These are phyloP conservation scores for Gracilaria gracilis DNA, from an alignment of 23 red algal genomes.

Conservation along the genomic window DNA sequence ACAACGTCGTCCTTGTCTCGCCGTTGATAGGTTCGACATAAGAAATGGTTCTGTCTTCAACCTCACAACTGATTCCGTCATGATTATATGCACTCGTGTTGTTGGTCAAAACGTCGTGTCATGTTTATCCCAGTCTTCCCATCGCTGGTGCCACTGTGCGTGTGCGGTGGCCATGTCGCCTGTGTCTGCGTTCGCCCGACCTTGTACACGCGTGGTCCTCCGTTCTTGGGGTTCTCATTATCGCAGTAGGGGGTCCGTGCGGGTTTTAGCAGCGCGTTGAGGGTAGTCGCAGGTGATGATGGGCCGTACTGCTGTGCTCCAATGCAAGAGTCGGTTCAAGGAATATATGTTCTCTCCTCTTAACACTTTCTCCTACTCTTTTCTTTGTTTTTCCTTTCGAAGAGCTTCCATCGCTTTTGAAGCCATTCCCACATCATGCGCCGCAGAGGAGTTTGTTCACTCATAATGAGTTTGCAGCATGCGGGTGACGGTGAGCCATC, in stretches of 20 bases:
- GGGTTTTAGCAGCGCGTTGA: too few species aligned
- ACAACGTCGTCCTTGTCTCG: neutral
- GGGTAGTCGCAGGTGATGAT: too few species aligned
- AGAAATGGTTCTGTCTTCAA: neutral
- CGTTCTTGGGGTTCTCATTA: too few species aligned
- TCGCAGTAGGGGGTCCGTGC: too few species aligned
- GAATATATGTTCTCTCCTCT: conserved; percentile 43
- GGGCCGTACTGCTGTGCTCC: conserved; percentile 66
- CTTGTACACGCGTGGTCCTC: too few species aligned
- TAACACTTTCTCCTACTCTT: conserved; percentile 11
- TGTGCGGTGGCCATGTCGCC: too few species aligned
- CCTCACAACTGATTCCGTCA: neutral
- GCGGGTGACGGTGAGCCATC: too few species aligned
- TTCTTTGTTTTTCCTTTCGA: neutral
- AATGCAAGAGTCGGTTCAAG: conserved; percentile 77
- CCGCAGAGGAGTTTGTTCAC: neutral
- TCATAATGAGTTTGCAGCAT: neutral
- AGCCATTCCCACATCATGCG: neutral
- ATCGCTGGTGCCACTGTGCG: too few species aligned
- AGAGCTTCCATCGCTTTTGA: conserved; percentile 8
- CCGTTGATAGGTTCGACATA: neutral
- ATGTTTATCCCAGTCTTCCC: too few species aligned
- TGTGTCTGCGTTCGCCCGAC: too few species aligned
- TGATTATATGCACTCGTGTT: neutral
- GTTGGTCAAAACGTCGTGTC: too few species aligned